phyloP scores from a whole-genome alignment of 805 yeast species.

The Monosporozyma yasuniensis region DNA sequence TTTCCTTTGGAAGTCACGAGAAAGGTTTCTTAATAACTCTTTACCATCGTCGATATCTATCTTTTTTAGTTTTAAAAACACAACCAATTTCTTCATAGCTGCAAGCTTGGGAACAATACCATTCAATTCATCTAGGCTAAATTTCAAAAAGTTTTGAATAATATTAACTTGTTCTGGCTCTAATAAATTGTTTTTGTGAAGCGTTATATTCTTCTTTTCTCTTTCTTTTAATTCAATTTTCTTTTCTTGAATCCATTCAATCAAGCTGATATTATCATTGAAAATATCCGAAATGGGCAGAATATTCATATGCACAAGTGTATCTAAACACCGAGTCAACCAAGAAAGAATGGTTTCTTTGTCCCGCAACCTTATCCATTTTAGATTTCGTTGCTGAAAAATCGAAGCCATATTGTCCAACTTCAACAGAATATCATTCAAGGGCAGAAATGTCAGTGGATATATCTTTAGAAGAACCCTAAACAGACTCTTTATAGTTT shows the following conservation, averaged over 20 bases:
- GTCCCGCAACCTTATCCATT: background rate
- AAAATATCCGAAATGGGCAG: conserved; percentile 4
- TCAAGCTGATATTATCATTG: conserved; percentile 8
- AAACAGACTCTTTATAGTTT: conserved; percentile 15
- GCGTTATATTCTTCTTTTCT: background rate
- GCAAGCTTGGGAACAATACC: conserved; percentile 8
- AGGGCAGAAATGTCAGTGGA: conserved; percentile 20
- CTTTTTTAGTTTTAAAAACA: conserved; percentile 15
- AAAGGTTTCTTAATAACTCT: conserved; percentile 2
- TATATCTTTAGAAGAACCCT: conserved; percentile 8
- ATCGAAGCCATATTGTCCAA: conserved; percentile 4
- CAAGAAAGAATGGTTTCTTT: background rate
- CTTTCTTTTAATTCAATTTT: conserved; percentile 1
- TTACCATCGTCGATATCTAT: conserved; percentile 14
- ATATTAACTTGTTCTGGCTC: conserved; percentile 24
- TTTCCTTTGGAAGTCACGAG: background rate
- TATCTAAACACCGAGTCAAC: conserved; percentile 12
- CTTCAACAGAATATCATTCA: conserved; percentile 9
- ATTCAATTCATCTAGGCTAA: conserved; percentile 16
- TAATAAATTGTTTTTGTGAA: conserved; percentile 2
- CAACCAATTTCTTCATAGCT: conserved; percentile 15
- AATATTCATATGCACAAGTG: conserved; percentile 7
- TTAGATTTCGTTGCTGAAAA: background rate
- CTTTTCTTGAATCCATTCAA: conserved; percentile 13
- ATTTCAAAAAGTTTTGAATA: conserved; percentile 21